Conservation (phyloP, 2,329 filamentous ascomycete genomes). For the Dryadomyces quercus-mongolicae region DNA sequence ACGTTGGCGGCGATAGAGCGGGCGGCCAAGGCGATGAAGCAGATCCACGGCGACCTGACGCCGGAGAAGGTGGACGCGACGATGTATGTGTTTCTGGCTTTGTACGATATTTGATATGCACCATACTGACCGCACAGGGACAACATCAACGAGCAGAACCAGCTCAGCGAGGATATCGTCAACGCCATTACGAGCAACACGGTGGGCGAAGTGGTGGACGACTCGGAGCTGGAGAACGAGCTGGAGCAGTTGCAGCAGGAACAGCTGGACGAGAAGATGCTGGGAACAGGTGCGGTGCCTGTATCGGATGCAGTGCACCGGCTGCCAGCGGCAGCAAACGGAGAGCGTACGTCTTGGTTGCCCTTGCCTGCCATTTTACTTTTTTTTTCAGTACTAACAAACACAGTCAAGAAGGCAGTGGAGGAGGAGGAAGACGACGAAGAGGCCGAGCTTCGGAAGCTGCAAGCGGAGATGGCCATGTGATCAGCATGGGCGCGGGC, state of each 20-base stretch:
- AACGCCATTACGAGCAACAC: constrained; percentile 66
- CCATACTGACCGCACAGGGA: constrained; percentile 50
- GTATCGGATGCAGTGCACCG: constrained; percentile 65
- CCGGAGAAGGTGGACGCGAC: constrained; percentile 91
- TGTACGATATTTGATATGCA: too few species aligned
- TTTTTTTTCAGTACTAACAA: constrained; percentile 10
- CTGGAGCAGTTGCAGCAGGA: constrained; percentile 83
- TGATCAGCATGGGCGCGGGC: constrained; percentile 24
- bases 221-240: constrained; percentile 75
- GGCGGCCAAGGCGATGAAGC: constrained; percentile 80
- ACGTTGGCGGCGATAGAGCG: constrained; percentile 90
- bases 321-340: constrained; percentile 62
- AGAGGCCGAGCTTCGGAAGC: constrained; percentile 82
- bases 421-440: constrained; percentile 76
- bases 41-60: constrained; percentile 81
- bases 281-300: constrained; percentile 76
- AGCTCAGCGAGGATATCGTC: constrained; percentile 85
- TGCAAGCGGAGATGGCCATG: constrained; percentile 97
- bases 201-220: constrained; percentile 62
- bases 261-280: constrained; percentile 84
- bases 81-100: too few species aligned
- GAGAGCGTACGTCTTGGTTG: constrained; percentile 52
- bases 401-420: constrained; percentile 37
- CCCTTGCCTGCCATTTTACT: not conserved
- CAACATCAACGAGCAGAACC: constrained; percentile 80